Evolutionary conservation across 2,329 filamentous ascomycete species (phyloP), one percentile per base, ranked within the genome.

Genomic region (Diaporthe amygdali): DNA sequence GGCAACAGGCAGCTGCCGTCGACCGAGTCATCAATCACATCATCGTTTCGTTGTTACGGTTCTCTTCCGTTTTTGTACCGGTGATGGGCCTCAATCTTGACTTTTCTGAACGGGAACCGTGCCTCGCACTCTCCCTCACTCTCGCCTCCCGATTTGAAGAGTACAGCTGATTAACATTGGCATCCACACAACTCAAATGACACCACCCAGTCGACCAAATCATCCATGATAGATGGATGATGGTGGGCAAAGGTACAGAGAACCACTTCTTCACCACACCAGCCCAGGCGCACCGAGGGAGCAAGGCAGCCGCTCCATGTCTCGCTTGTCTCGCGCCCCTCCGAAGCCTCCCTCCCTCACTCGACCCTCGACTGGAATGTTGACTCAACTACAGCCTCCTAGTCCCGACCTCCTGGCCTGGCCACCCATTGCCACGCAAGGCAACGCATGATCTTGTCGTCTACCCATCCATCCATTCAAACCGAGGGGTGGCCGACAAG

Each of bases 321-420:
- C 25, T 25, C 41, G n/a, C 27, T 9, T 9, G 10, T 12, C 46
- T 52, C 47, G 3, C 46, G 6, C 25, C 27, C 25, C 22, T 22
- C 20, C 47, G 22, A 15, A 32, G 39, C 39, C 64, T 67, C 47
- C 37, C 64, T 54, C 51, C 39, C 32, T 46, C 7, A 46, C 22
- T 68, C 66, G 56, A 69, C 66, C 66, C 46, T 63, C 72, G 44
- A 66, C 72, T 73, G 72, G 72, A 73, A 73, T 73, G 70, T 72
- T 72, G 72, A 70, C 51, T 63, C 69, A 54, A 68, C 30, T 39
- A 61, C 72, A 72, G 54, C 66, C 69, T 69, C 59, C 14, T 59
- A 46, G 59, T 41, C 37, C 32, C 68, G 59, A 15, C 69, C 51
- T 70, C 46, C 17, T 25, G 47, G 30, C 6, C 20, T 32, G 25